These are phyloP conservation scores for Kuraishia hungarica DNA, from an alignment of 805 yeast genomes.

Conservation along the genomic window DNA sequence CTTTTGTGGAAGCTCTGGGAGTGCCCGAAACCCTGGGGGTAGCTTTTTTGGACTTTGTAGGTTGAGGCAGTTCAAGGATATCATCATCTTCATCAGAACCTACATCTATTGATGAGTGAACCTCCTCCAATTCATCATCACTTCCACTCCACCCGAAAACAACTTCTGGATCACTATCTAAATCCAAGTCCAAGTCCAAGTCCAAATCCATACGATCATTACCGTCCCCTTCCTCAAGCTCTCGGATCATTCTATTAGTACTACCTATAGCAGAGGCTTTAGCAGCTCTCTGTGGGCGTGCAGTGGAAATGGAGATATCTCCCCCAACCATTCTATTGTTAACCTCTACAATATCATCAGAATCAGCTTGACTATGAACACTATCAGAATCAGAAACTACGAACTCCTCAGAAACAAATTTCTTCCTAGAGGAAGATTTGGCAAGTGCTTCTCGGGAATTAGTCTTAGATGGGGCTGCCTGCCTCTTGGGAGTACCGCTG, in stretches of 20 bases:
- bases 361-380: background rate
- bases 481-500: slow-evolving; percentile 3
- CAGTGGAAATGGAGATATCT: background rate
- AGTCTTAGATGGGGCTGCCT: background rate
- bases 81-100: background rate
- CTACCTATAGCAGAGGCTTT: background rate
- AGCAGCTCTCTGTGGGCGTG: background rate
- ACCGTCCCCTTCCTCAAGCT: background rate
- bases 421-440: background rate
- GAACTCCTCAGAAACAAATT: background rate
- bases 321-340: background rate
- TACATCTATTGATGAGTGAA: background rate
- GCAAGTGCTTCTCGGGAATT: too few relatives aligned
- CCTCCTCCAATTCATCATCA: background rate
- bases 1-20: background rate
- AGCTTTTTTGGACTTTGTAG: background rate
- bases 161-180: background rate
- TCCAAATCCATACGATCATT: background rate
- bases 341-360: slow-evolving; percentile 5
- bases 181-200: background rate
- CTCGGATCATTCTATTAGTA: background rate
- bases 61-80: slow-evolving; percentile 1
- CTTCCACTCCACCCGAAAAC: background rate
- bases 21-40: too few relatives aligned
- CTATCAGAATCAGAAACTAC: slow-evolving; percentile 3